phyloP scores from a whole-genome alignment of 2,329 filamentous ascomycete species.

The Pseudopithomyces maydicus region DNA sequence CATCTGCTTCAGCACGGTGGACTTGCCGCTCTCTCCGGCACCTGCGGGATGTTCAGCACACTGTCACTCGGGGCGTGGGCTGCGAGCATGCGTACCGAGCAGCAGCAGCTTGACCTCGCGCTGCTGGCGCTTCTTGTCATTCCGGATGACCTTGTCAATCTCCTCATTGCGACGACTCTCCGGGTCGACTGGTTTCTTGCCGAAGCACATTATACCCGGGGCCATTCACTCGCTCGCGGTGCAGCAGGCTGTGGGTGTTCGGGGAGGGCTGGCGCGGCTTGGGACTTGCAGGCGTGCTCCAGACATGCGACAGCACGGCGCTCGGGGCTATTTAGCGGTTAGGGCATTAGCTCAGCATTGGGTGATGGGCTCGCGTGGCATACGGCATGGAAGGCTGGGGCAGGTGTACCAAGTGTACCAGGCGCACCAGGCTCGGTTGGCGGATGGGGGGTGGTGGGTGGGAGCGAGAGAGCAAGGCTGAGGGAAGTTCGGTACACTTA shows the following conservation, averaged over 20 bases:
- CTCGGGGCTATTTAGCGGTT: constrained; percentile 17
- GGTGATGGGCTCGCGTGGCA: neutral
- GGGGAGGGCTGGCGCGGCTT: neutral
- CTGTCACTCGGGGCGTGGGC: constrained; percentile 29
- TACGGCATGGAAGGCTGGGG: constrained; percentile 9
- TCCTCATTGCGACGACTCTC: constrained; percentile 62
- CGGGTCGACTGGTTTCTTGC: constrained; percentile 55
- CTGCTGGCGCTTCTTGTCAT: constrained; percentile 84
- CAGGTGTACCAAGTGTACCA: too few species aligned
- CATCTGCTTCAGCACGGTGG: constrained; percentile 98
- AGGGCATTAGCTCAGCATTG: constrained; percentile 20
- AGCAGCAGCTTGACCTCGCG: constrained; percentile 93
- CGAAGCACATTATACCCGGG: constrained; percentile 57
- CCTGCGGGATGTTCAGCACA: constrained; percentile 59
- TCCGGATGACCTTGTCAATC: constrained; percentile 83
- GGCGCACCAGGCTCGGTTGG: too few species aligned
- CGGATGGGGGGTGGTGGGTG: neutral
- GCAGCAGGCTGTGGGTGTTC: constrained; percentile 7
- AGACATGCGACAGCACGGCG: constrained; percentile 12
- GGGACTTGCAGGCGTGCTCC: constrained; percentile 6
- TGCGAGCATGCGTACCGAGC: constrained; percentile 69
- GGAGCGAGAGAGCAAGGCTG: neutral
- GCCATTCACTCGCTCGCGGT: constrained; percentile 33
- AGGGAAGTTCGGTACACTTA: neutral
- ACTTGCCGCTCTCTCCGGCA: constrained; percentile 94